These are phyloP conservation scores for Hanseniaspora hatyaiensis DNA, from an alignment of 805 yeast genomes.

Conservation along the genomic window DNA sequence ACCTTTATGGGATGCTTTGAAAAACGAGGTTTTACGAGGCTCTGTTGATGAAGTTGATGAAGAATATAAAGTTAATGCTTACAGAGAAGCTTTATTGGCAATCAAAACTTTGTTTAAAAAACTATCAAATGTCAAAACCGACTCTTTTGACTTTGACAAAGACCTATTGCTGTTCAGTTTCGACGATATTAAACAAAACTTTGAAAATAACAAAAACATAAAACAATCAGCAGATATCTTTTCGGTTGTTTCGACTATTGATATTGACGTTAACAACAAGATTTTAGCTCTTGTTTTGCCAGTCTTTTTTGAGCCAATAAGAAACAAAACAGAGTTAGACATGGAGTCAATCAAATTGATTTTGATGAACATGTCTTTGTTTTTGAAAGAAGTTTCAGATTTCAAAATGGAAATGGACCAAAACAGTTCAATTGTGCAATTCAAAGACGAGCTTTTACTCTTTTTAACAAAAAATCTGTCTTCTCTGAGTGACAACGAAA, in stretches of 20 bases:
- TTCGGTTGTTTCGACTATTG: conserved; percentile 42
- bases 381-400: conserved; percentile 31
- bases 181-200: conserved; percentile 44
- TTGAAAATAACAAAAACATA: conserved; percentile 41
- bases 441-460: conserved; percentile 57
- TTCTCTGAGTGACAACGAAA: conserved; percentile 55
- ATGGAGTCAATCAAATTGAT: conserved; percentile 48
- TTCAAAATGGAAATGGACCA: background rate
- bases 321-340: conserved; percentile 29
- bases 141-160: conserved; percentile 29
- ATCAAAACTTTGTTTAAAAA: conserved; percentile 36
- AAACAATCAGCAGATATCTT: conserved; percentile 55
- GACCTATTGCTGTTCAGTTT: conserved; percentile 32
- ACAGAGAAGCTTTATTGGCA: conserved; percentile 36
- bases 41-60: conserved; percentile 39
- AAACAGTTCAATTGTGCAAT: conserved; percentile 33
- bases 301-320: conserved; percentile 29
- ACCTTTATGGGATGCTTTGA: conserved; percentile 74
- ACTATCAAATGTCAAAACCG: conserved; percentile 24
- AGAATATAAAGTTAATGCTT: conserved; percentile 32
- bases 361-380: conserved; percentile 48
- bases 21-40: conserved; percentile 77
- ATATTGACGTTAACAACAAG: conserved; percentile 36
- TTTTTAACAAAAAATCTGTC: conserved; percentile 58
- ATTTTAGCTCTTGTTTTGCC: conserved; percentile 40